Evolutionary conservation across 2,329 filamentous ascomycete genomes (phyloP), one percentile per base, ranked within the genome.

Genomic region (Fusarium odoratissimum): DNA sequence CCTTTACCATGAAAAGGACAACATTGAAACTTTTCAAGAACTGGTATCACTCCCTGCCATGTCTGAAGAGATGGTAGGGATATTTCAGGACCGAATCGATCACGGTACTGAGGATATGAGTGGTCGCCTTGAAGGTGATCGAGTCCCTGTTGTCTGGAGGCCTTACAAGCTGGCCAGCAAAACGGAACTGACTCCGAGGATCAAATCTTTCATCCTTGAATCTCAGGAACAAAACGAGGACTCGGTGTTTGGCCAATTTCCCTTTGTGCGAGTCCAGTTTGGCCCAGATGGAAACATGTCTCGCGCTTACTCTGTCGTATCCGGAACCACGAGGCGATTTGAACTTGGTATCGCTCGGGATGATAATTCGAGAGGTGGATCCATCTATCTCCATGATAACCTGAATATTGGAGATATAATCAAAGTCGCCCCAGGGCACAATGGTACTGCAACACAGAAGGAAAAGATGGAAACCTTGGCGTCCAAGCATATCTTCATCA

Each of bases 251-350:
- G 57, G 45, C 0, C 35, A 35, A 17, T 72, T 71, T 28, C 68
- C 68, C 9, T 71, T 72, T 17, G 63, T 72, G 3, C 38, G 68
- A 16, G 13, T 69, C 2, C 69, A 54, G 10, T 71, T 71, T 49
- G 68, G 68, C 3, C 56, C 56, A 1, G 33, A 59, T 11, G 57
- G 58, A 6, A 57, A 28, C 4, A 37, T 72, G 2, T 58, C 68
- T 8, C 68, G 68, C 14, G 68, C 68, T 2, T 71, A 71, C 31
- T 71, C 68, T 46, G 63, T 71, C 1, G 68, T 72, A 31, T 68
- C 51, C 1, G 68, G 68, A 6, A 71, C 52, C 23, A 41, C 14
- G 4, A 42, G 35, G 1, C 46, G 30, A 2, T 72, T 71, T 21
- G 68, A 71, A 28, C 33, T 71, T 2, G 68, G 56, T 0, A 44